Evolutionary conservation across 2,329 filamentous ascomycete genomes (phyloP).

Genomic region (Colletotrichum falcatum): DNA sequence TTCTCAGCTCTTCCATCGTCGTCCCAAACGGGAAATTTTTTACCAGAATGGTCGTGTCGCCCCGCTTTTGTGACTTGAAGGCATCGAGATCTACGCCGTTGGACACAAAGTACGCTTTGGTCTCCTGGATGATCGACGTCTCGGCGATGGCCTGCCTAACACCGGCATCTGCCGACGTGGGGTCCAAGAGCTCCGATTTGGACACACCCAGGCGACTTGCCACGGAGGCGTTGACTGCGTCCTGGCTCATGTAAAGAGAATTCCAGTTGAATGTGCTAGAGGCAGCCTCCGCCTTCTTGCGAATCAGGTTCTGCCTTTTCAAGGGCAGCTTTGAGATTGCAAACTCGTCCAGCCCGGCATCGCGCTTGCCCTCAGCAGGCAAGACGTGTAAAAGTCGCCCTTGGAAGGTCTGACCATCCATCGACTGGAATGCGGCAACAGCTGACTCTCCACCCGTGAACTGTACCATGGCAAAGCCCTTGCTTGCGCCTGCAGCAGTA

Average conservation of each 20-base stretch:
- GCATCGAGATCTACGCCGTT: slow-evolving; percentile 93
- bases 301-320: slow-evolving; percentile 93
- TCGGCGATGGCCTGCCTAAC: slow-evolving; percentile 98
- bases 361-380: slow-evolving; percentile 84
- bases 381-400: slow-evolving; percentile 92
- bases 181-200: slow-evolving; percentile 92
- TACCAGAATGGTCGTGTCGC: slow-evolving; percentile 88
- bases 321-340: slow-evolving; percentile 90
- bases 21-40: slow-evolving; percentile 95
- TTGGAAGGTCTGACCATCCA: slow-evolving; percentile 91
- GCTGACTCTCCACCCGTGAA: slow-evolving; percentile 80
- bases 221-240: slow-evolving; percentile 92
- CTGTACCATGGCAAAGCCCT: slow-evolving; percentile 91
- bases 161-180: slow-evolving; percentile 93
- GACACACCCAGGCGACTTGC: slow-evolving; percentile 88
- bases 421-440: slow-evolving; percentile 79
- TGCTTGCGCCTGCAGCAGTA: slow-evolving; percentile 78
- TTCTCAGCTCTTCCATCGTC: slow-evolving; percentile 80
- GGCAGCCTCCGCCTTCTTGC: slow-evolving; percentile 83
- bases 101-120: slow-evolving; percentile 87
- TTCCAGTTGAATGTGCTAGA: slow-evolving; percentile 93
- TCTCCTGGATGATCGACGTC: slow-evolving; percentile 95
- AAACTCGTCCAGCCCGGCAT: slow-evolving; percentile 86
- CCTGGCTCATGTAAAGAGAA: slow-evolving; percentile 98
- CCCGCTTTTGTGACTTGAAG: slow-evolving; percentile 86